Conservation (phyloP, 2,329 filamentous ascomycete species). For the Myriosclerotinia curreyana region DNA sequence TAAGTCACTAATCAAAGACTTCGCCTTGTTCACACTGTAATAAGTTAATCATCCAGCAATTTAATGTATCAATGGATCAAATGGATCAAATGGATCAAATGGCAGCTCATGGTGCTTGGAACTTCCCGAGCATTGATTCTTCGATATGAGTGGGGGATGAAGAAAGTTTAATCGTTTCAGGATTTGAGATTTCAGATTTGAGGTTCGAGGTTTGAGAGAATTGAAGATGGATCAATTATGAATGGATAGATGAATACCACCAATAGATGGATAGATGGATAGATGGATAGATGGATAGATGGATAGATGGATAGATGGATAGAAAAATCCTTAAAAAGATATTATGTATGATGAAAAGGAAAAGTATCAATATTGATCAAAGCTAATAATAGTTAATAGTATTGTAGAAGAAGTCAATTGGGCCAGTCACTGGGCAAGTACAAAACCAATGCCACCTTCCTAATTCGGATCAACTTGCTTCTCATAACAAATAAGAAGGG, state of each 20-base stretch:
- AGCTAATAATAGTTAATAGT: too few relatives aligned
- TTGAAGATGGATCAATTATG: neutral
- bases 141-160: neutral
- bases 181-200: neutral
- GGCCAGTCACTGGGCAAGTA: too few relatives aligned
- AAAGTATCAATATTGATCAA: too few relatives aligned
- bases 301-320: neutral
- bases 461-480: neutral
- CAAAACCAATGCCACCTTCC: neutral
- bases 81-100: neutral
- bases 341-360: too few relatives aligned
- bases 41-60: neutral
- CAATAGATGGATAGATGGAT: neutral
- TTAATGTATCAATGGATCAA: neutral
- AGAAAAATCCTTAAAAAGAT: neutral
- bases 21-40: constrained; percentile 6
- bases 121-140: constrained; percentile 8
- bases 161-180: neutral
- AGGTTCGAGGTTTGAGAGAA: neutral
- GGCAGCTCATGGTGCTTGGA: neutral
- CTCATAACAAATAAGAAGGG: too few relatives aligned
- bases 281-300: neutral
- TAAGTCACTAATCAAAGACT: neutral
- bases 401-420: too few relatives aligned
- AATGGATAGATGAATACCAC: too few relatives aligned